Conservation (phyloP, 768 basidiomycete genomes). For the Pleurotus pulmonarius region DNA sequence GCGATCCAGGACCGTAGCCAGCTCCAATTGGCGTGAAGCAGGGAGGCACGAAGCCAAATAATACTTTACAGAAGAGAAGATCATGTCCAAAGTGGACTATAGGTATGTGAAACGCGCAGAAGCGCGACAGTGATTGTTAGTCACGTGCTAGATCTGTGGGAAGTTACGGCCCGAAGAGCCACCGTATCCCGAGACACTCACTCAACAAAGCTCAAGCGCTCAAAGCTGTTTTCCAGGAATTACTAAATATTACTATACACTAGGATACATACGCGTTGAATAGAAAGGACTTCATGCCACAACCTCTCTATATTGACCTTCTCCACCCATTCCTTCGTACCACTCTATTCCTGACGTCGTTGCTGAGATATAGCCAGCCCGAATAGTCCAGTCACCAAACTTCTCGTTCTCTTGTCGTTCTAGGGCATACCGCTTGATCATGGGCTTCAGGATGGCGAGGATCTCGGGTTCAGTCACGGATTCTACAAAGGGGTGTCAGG, state of each 20-base stretch:
- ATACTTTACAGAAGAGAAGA: slow-evolving; percentile 41
- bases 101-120: too few relatives aligned
- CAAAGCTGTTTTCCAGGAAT: too few relatives aligned
- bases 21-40: slow-evolving; percentile 33
- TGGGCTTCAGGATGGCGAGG: slow-evolving; percentile 79
- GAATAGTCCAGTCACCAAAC: slow-evolving; percentile 94
- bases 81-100: background rate
- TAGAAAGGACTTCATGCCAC: slow-evolving; percentile 6
- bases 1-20: slow-evolving; percentile 42
- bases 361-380: slow-evolving; percentile 85
- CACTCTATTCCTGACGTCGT: slow-evolving; percentile 82
- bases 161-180: too few relatives aligned
- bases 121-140: too few relatives aligned
- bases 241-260: too few relatives aligned
- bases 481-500: slow-evolving; percentile 39
- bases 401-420: slow-evolving; percentile 85
- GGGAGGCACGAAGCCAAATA: slow-evolving; percentile 48
- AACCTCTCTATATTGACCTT: slow-evolving; percentile 50
- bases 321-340: slow-evolving; percentile 84
- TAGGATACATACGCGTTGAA: too few relatives aligned
- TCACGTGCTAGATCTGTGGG: too few relatives aligned
- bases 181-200: too few relatives aligned
- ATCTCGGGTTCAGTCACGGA: slow-evolving; percentile 90
- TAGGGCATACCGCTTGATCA: slow-evolving; percentile 92
- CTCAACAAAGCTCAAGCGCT: too few relatives aligned